Evolutionary conservation across 345 rosid species (phyloP).

Genomic region (Turritis glabra): DNA sequence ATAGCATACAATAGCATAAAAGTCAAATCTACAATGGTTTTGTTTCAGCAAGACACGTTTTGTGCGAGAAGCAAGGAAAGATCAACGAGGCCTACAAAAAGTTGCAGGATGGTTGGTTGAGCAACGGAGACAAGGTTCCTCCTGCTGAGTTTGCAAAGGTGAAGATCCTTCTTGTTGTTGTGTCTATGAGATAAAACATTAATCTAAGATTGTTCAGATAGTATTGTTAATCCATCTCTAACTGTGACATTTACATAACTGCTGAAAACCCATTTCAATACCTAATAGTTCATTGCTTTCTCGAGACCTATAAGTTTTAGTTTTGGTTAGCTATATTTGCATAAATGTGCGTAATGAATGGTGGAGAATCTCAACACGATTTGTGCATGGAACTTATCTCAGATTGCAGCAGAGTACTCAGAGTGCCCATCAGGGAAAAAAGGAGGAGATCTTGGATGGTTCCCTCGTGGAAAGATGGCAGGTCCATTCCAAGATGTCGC

Average conservation of each 20-base stretch:
- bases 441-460: constrained; percentile 99
- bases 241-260: neutral
- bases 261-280: neutral
- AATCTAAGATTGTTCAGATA: neutral
- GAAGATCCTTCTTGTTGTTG: neutral
- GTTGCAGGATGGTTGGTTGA: constrained; percentile 89
- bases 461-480: constrained; percentile 97
- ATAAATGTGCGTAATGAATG: constrained; percentile 1
- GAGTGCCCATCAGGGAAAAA: constrained; percentile 98
- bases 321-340: neutral
- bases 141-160: constrained; percentile 99
- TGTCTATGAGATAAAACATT: neutral
- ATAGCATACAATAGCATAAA: neutral
- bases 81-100: constrained; percentile 96
- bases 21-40: neutral
- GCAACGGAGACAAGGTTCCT: constrained; percentile 93
- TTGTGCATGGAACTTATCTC: constrained; percentile 19
- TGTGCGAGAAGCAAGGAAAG: constrained; percentile 97
- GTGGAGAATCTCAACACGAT: neutral
- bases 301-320: constrained; percentile 2
- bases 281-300: neutral
- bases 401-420: constrained; percentile 92
- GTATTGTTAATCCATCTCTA: neutral
- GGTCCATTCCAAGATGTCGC: constrained; percentile 98
- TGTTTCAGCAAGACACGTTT: constrained; percentile 75